phyloP scores from a whole-genome alignment of 345 rosid species.

The Euclidium syriacum region DNA sequence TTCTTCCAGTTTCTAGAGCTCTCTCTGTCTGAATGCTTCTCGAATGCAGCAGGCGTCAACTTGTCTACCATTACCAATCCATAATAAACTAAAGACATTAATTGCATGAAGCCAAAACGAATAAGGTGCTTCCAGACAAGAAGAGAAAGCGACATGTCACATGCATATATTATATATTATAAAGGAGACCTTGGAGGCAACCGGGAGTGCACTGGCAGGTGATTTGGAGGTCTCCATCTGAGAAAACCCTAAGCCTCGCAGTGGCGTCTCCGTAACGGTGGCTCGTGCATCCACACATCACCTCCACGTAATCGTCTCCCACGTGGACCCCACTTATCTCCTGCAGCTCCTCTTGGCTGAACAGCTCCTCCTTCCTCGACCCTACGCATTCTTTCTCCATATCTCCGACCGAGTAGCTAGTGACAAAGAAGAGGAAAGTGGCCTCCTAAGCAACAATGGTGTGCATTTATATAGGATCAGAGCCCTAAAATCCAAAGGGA shows the following conservation, averaged over 20 bases:
- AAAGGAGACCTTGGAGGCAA: slow-evolving; percentile 75
- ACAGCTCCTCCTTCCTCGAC: slow-evolving; percentile 40
- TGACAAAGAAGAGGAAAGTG: no score
- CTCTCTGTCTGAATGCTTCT: slow-evolving; percentile 95
- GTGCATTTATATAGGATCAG: slow-evolving; percentile 9
- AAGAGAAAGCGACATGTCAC: slow-evolving; percentile 27
- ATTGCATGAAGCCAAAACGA: background rate
- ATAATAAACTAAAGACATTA: no score
- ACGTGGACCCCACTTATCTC: slow-evolving; percentile 71
- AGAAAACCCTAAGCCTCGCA: slow-evolving; percentile 91
- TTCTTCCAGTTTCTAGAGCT: slow-evolving; percentile 90
- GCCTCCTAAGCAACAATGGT: background rate
- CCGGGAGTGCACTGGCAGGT: slow-evolving; percentile 97
- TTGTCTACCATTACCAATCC: no score
- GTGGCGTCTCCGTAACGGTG: slow-evolving; percentile 97
- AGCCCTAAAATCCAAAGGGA: slow-evolving; percentile 6
- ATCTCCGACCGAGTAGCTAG: no score
- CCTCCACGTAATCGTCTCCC: slow-evolving; percentile 71
- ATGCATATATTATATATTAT: slow-evolving; percentile 5
- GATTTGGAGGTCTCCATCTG: slow-evolving; percentile 79
- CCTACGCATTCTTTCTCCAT: slow-evolving; percentile 43
- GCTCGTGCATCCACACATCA: slow-evolving; percentile 97
- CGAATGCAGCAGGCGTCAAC: slow-evolving; percentile 89
- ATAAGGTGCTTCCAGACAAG: no score
- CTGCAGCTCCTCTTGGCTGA: slow-evolving; percentile 82